phyloP scores from a whole-genome alignment of 331 rosid genomes.

The Erythrophleum ivorense region DNA sequence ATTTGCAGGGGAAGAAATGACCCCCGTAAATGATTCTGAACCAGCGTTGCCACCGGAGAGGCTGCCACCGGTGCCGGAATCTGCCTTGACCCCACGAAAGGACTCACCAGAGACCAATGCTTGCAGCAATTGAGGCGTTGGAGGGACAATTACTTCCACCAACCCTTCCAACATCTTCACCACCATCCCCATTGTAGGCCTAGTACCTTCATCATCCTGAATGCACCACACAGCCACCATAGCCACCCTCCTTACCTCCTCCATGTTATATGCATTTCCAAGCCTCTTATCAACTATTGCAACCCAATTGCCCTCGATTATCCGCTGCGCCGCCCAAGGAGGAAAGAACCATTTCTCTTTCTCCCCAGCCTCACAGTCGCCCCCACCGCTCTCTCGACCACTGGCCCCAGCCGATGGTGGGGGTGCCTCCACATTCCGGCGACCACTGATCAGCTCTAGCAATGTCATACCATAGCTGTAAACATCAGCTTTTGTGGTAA shows the following conservation, averaged over 20 bases:
- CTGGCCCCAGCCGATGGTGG: constrained; percentile 42
- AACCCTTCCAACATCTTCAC: constrained; percentile 87
- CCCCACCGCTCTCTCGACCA: constrained; percentile 32
- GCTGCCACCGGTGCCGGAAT: constrained; percentile 48
- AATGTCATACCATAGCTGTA: constrained; percentile 91
- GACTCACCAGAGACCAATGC: constrained; percentile 84
- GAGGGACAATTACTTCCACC: constrained; percentile 70
- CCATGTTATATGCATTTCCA: constrained; percentile 51
- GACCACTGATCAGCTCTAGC: constrained; percentile 75
- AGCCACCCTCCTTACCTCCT: constrained; percentile 66
- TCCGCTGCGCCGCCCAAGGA: constrained; percentile 80
- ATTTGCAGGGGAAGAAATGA: constrained; percentile 52
- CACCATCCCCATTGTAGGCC: constrained; percentile 83
- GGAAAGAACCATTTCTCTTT: constrained; percentile 86
- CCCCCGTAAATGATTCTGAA: constrained; percentile 59
- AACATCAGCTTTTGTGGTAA: constrained; percentile 87
- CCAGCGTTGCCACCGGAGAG: constrained; percentile 54
- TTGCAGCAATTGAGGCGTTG: constrained; percentile 74
- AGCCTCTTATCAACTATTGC: constrained; percentile 70
- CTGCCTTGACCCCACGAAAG: constrained; percentile 59
- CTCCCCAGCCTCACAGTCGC: constrained; percentile 44
- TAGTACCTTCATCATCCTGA: constrained; percentile 74
- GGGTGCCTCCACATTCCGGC: constrained; percentile 69
- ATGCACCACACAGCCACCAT: constrained; percentile 93
- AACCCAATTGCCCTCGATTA: constrained; percentile 60